A percentile compares a stretch with the other conserved stretches of the same genome.
These are phyloP conservation scores for Dryadomyces quercivorus DNA, from an alignment of 2,329 filamentous ascomycete genomes.

Conservation along the genomic window DNA sequence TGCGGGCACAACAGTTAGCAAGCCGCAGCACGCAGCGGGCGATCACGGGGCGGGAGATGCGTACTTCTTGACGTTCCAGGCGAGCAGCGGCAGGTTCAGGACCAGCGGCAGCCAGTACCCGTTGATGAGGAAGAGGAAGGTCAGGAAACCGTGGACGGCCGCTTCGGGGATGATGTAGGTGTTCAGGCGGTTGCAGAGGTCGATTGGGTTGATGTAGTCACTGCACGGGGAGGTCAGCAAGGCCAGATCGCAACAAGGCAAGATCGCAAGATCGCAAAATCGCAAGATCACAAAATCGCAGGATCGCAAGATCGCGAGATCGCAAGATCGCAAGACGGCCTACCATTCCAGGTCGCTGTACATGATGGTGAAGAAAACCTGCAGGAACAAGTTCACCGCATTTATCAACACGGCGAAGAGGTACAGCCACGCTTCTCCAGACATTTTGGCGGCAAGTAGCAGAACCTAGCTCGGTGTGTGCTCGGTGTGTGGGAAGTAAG, in stretches of 20 bases:
- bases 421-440: constrained; percentile 96
- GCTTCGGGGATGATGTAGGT: constrained; percentile 99
- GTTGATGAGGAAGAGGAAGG: constrained; percentile 92
- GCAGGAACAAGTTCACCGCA: constrained; percentile 98
- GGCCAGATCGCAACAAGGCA: constrained; percentile 7
- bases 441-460: constrained; percentile 54
- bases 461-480: not conserved
- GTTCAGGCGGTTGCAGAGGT: constrained; percentile 99
- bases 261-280: not conserved
- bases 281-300: not conserved
- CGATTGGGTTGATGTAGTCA: constrained; percentile 99
- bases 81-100: constrained; percentile 82
- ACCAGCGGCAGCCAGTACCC: constrained; percentile 94
- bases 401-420: constrained; percentile 97
- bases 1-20: constrained; percentile 23
- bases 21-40: not conserved
- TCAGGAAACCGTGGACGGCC: constrained; percentile 91
- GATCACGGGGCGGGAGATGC: constrained; percentile 18
- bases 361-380: constrained; percentile 99
- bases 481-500: not conserved
- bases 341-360: constrained; percentile 99
- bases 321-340: not conserved
- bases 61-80: constrained; percentile 96
- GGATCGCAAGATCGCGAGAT: not conserved
- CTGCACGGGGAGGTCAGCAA: constrained; percentile 29